Evolutionary conservation across 495 filamentous ascomycete genomes (phyloP).

Genomic region (Pseudomonodictys pantanalensis): DNA sequence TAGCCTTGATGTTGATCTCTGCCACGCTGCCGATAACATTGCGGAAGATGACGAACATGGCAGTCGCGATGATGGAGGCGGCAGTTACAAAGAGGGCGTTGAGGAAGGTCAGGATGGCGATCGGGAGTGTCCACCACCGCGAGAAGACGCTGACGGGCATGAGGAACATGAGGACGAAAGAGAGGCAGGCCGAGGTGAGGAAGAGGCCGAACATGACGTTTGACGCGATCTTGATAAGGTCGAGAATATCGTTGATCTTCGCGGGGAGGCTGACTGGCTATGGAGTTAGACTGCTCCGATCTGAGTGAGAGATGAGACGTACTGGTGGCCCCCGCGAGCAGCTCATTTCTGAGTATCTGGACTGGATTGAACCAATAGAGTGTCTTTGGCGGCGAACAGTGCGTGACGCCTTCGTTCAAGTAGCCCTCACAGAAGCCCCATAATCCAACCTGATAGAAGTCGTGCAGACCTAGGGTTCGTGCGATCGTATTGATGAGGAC

Average conservation of each 20-base stretch:
- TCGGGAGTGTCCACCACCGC: constrained; percentile 54
- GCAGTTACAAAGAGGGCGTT: constrained; percentile 64
- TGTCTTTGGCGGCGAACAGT: constrained; percentile 63
- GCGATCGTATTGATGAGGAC: constrained; percentile 82
- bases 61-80: constrained; percentile 71
- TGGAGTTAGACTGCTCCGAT: background rate
- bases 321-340: constrained; percentile 77
- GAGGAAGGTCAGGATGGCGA: constrained; percentile 60
- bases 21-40: constrained; percentile 61
- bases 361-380: constrained; percentile 93
- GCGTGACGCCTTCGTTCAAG: constrained; percentile 64
- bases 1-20: constrained; percentile 70
- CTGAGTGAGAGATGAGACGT: constrained; percentile 34
- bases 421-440: constrained; percentile 92
- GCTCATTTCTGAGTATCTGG: constrained; percentile 68
- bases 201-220: constrained; percentile 92
- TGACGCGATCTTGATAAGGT: constrained; percentile 71
- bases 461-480: constrained; percentile 81
- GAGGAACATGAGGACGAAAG: constrained; percentile 65
- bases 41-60: constrained; percentile 75
- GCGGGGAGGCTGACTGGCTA: constrained; percentile 68
- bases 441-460: constrained; percentile 90
- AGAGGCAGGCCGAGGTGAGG: constrained; percentile 63
- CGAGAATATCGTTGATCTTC: constrained; percentile 66
- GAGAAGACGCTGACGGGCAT: constrained; percentile 55